These are phyloP conservation scores for Veloboletus limbatus DNA, from an alignment of 1,284 basidiomycete genomes.

Conservation along the genomic window DNA sequence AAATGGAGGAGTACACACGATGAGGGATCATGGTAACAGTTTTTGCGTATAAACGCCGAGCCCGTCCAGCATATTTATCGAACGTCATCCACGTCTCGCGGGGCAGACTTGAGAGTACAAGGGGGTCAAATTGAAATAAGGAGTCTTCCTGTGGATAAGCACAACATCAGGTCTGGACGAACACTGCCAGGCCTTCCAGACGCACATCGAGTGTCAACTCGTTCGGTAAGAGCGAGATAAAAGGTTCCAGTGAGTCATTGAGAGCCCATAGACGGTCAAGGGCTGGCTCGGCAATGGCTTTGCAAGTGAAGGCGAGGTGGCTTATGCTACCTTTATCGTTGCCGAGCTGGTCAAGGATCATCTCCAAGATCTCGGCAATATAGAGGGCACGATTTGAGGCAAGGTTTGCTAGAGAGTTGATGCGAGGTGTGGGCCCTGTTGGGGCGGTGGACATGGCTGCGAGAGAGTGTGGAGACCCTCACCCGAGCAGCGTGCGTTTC, in stretches of 20 bases:
- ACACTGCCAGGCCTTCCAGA: background rate
- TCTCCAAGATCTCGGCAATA: conserved; percentile 27
- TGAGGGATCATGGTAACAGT: conserved; percentile 29
- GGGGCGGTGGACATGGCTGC: conserved; percentile 10
- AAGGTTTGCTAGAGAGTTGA: background rate
- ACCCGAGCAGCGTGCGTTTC: background rate
- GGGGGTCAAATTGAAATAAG: conserved; percentile 16
- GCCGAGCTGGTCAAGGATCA: conserved; percentile 26
- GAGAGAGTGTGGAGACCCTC: background rate
- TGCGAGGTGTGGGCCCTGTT: background rate
- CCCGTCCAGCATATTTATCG: conserved; percentile 25
- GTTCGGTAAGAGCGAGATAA: conserved; percentile 19
- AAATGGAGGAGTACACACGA: conserved; percentile 31
- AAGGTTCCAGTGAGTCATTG: conserved; percentile 27
- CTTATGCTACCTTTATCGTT: conserved; percentile 23
- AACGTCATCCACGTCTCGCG: conserved; percentile 19
- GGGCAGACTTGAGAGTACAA: conserved; percentile 10
- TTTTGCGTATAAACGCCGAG: conserved; percentile 23
- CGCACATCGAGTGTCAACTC: conserved; percentile 25
- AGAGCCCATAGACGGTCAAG: conserved; percentile 30
- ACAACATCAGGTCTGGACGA: conserved; percentile 5
- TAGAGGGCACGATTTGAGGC: conserved; percentile 12
- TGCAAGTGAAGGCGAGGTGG: conserved; percentile 29
- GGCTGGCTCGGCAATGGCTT: conserved; percentile 25
- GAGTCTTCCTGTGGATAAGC: conserved; percentile 20